A percentile compares a stretch with the other conserved stretches of the same genome.
phyloP scores from a whole-genome alignment of 352 stramenopile species.

The Lagenidium giganteum region DNA sequence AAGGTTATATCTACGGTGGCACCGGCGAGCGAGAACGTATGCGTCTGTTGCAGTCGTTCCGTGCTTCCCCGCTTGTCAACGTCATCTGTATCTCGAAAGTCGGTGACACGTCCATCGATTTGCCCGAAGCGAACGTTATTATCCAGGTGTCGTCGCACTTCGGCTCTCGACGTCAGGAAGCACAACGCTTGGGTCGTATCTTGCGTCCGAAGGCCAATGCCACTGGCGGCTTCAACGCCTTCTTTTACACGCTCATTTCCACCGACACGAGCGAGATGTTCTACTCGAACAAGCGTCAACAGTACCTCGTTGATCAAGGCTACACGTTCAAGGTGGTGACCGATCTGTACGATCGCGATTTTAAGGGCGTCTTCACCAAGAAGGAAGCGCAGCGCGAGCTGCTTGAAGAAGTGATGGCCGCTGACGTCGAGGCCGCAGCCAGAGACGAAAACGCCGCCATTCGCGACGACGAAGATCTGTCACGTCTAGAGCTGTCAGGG shows the following conservation, averaged over 20 bases:
- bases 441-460: constrained; percentile 83
- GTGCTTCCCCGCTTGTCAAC: constrained; percentile 79
- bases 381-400: constrained; percentile 76
- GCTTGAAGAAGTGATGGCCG: constrained; percentile 75
- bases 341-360: constrained; percentile 86
- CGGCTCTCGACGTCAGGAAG: constrained; percentile 98
- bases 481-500: constrained; percentile 54
- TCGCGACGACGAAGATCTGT: constrained; percentile 78
- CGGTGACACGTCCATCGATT: constrained; percentile 99
- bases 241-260: constrained; percentile 99
- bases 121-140: constrained; percentile 99
- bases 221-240: constrained; percentile 98
- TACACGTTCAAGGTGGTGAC: constrained; percentile 99
- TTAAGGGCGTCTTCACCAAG: constrained; percentile 74
- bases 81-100: constrained; percentile 93
- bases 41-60: constrained; percentile 82
- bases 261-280: constrained; percentile 99
- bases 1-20: constrained; percentile 96
- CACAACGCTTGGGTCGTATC: constrained; percentile 98
- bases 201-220: constrained; percentile 95
- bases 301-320: constrained; percentile 99
- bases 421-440: constrained; percentile 72
- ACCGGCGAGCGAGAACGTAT: constrained; percentile 92
- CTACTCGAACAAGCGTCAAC: constrained; percentile 98
- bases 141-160: constrained; percentile 99